Evolutionary conservation across 345 rosid genomes (phyloP).

Genomic region (Carallia brachiata): DNA sequence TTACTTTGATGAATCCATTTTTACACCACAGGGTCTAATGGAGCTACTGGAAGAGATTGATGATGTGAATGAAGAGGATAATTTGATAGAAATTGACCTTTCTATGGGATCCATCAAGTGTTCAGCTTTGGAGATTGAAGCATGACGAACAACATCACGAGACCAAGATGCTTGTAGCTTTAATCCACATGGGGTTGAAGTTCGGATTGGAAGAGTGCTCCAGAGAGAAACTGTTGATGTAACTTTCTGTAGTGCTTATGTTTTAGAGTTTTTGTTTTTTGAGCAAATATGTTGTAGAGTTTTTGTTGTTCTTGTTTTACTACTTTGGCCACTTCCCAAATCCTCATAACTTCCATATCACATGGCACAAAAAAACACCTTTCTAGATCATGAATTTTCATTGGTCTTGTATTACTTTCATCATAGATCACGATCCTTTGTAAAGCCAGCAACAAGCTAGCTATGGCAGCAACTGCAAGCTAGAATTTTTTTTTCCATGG

Average conservation of each 20-base stretch:
- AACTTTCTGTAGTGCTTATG: neutral
- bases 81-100: conserved; percentile 78
- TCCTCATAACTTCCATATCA: too few species aligned
- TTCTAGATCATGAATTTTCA: too few species aligned
- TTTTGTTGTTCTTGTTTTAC: neutral
- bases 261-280: neutral
- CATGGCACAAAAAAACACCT: too few species aligned
- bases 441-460: too few species aligned
- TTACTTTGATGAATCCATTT: conserved; percentile 29
- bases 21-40: conserved; percentile 36
- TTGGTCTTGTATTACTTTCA: too few species aligned
- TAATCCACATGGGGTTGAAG: conserved; percentile 11
- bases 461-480: too few species aligned
- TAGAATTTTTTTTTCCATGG: too few species aligned
- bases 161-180: neutral
- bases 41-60: conserved; percentile 48
- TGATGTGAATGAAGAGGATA: conserved; percentile 62
- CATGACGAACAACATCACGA: neutral
- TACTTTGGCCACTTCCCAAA: too few species aligned
- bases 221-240: neutral
- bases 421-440: too few species aligned
- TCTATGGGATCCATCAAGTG: conserved; percentile 68
- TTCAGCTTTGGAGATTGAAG: conserved; percentile 30
- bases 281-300: neutral
- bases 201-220: conserved; percentile 1